Percentiles rank a stretch among this genome's conserved stretches.
phyloP scores from a whole-genome alignment of 768 basidiomycete genomes.

The Termitomyces heimii region DNA sequence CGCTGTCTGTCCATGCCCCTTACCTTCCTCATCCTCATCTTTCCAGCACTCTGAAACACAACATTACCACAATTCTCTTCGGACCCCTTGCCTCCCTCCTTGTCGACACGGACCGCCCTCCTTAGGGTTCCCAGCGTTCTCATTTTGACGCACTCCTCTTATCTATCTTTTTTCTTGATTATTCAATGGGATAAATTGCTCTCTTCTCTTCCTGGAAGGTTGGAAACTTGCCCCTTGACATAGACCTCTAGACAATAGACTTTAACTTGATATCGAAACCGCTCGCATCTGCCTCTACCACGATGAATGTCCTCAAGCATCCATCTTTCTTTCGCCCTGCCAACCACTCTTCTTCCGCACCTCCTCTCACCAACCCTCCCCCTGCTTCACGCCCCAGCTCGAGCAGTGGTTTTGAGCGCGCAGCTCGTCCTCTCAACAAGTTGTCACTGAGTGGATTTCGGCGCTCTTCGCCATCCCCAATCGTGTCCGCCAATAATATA shows the following conservation, averaged over 20 bases:
- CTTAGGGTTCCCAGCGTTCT: conserved; percentile 43
- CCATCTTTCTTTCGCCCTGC: conserved; percentile 61
- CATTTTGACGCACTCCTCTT: conserved; percentile 11
- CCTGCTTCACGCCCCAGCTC: conserved; percentile 32
- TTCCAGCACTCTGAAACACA: conserved; percentile 37
- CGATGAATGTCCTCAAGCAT: conserved; percentile 65
- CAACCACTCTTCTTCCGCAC: conserved; percentile 60
- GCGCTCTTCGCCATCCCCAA: conserved; percentile 45
- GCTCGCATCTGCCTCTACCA: conserved; percentile 18
- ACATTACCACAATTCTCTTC: conserved; percentile 52
- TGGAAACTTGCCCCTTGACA: conserved; percentile 17
- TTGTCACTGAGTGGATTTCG: conserved; percentile 56
- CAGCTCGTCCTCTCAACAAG: conserved; percentile 48
- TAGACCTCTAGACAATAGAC: conserved; percentile 26
- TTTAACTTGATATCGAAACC: conserved; percentile 3
- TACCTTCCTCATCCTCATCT: conserved; percentile 5
- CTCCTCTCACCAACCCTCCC: conserved; percentile 24
- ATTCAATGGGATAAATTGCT: conserved; percentile 52
- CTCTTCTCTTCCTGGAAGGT: conserved; percentile 17
- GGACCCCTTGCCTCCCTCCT: conserved; percentile 54
- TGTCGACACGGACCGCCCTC: conserved; percentile 72
- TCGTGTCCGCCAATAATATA: conserved; percentile 23
- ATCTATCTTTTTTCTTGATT: conserved; percentile 13
- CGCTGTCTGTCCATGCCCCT: conserved; percentile 8
- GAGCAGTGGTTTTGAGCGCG: conserved; percentile 33